A percentile compares a stretch with the other conserved stretches of the same genome.
phyloP scores from a whole-genome alignment of 257 asterid genomes.

The Petunia secreta region DNA sequence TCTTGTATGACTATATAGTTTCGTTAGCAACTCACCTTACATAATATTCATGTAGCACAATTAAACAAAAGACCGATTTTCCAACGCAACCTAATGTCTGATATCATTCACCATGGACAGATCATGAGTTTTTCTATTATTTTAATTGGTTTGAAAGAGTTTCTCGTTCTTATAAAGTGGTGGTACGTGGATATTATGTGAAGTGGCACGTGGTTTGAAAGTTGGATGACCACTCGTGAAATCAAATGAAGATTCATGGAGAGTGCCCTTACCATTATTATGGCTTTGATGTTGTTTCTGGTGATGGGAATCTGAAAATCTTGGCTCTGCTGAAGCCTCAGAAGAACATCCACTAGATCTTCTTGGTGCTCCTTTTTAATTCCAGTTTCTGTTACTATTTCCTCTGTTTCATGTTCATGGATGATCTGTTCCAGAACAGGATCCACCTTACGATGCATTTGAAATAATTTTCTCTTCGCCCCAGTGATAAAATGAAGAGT shows the following conservation, averaged over 20 bases:
- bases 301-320: conserved; percentile 30
- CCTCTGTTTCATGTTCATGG: conserved; percentile 24
- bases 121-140: too few relatives aligned
- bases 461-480: conserved; percentile 10
- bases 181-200: too few relatives aligned
- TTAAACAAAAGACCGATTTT: too few relatives aligned
- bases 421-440: conserved; percentile 26
- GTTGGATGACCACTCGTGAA: not conserved
- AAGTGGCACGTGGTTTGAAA: too few relatives aligned
- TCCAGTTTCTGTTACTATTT: not conserved
- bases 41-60: too few relatives aligned
- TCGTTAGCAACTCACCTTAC: too few relatives aligned
- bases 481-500: not conserved
- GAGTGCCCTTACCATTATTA: conserved; percentile 26
- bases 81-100: too few relatives aligned
- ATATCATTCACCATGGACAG: too few relatives aligned
- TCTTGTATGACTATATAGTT: too few relatives aligned
- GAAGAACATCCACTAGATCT: conserved; percentile 33
- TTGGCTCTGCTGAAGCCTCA: conserved; percentile 11
- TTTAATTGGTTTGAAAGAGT: too few relatives aligned
- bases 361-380: not conserved
- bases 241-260: not conserved
- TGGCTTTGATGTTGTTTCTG: conserved; percentile 33
- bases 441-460: conserved; percentile 23
- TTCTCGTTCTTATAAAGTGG: too few relatives aligned